These are phyloP conservation scores for Lyophyllum decastes DNA, from an alignment of 768 basidiomycete species.

Conservation along the genomic window DNA sequence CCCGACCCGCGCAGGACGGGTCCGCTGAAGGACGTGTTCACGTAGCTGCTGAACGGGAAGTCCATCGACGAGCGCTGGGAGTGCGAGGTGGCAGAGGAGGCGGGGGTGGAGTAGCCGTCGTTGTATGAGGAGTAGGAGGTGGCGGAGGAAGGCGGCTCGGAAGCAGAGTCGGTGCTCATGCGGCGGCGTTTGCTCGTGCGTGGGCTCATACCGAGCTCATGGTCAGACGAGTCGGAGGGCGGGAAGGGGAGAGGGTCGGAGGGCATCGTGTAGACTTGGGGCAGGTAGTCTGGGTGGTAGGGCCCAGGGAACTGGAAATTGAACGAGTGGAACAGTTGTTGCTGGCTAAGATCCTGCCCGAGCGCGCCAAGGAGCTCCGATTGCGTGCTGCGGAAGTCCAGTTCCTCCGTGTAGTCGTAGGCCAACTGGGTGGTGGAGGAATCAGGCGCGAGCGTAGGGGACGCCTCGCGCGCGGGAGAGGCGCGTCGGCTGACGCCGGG, in stretches of 20 bases:
- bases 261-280: constrained; percentile 48
- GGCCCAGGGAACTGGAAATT: constrained; percentile 63
- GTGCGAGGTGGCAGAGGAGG: constrained; percentile 54
- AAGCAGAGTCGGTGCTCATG: constrained; percentile 63
- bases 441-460: constrained; percentile 71
- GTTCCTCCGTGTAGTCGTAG: constrained; percentile 52
- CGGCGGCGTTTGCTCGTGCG: constrained; percentile 67
- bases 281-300: constrained; percentile 72
- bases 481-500: constrained; percentile 74
- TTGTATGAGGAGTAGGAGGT: constrained; percentile 63
- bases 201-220: constrained; percentile 33
- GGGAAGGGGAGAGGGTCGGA: constrained; percentile 58
- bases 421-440: constrained; percentile 63
- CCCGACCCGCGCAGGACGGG: constrained; percentile 55
- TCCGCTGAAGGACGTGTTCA: constrained; percentile 30
- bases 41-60: constrained; percentile 59
- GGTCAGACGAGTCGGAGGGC: constrained; percentile 36
- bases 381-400: constrained; percentile 38
- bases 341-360: constrained; percentile 30
- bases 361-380: constrained; percentile 56
- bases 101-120: constrained; percentile 56
- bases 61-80: constrained; percentile 70
- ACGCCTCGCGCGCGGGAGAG: constrained; percentile 62
- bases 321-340: constrained; percentile 31
- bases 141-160: constrained; percentile 61